phyloP scores from a whole-genome alignment of 306 rosid species.

The Myrica gale region DNA sequence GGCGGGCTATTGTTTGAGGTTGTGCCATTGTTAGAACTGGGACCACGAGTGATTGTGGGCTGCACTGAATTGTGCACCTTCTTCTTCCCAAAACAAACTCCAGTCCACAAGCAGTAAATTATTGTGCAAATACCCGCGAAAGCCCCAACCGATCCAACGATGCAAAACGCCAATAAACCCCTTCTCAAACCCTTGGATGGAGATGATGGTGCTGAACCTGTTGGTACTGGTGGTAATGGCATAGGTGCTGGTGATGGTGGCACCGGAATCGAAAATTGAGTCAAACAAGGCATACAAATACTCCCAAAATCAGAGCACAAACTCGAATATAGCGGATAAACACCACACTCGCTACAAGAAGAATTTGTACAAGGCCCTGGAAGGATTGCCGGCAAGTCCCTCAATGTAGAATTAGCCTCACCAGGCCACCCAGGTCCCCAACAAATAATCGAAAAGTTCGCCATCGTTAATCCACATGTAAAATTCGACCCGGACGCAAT shows the following conservation, averaged over 20 bases:
- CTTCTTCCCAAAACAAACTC: conserved; percentile 80
- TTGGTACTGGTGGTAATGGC: conserved; percentile 6
- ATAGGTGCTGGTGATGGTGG: background rate
- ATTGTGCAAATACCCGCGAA: conserved; percentile 71
- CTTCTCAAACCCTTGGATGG: conserved; percentile 51
- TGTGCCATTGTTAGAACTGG: conserved; percentile 47
- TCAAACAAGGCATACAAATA: conserved; percentile 52
- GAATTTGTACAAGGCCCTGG: conserved; percentile 83
- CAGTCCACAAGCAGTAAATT: conserved; percentile 69
- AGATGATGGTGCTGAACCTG: conserved; percentile 19
- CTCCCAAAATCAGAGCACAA: conserved; percentile 51
- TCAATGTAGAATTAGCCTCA: conserved; percentile 23
- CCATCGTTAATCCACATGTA: conserved; percentile 61
- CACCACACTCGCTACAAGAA: conserved; percentile 51
- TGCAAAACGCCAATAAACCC: conserved; percentile 70
- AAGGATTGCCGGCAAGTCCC: conserved; percentile 48
- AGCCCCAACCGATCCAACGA: conserved; percentile 77
- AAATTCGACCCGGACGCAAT: conserved; percentile 71
- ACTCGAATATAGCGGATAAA: conserved; percentile 46
- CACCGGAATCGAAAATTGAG: conserved; percentile 3
- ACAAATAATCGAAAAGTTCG: conserved; percentile 55
- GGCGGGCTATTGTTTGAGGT: conserved; percentile 51
- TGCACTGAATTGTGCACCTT: conserved; percentile 90
- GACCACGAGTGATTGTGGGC: conserved; percentile 74
- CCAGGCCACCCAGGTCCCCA: conserved; percentile 84